A percentile compares a stretch with the other conserved stretches of the same genome.
These are phyloP conservation scores for Lecanoromycetidae sp. DNA, from an alignment of 2,329 filamentous ascomycete species.

Conservation along the genomic window DNA sequence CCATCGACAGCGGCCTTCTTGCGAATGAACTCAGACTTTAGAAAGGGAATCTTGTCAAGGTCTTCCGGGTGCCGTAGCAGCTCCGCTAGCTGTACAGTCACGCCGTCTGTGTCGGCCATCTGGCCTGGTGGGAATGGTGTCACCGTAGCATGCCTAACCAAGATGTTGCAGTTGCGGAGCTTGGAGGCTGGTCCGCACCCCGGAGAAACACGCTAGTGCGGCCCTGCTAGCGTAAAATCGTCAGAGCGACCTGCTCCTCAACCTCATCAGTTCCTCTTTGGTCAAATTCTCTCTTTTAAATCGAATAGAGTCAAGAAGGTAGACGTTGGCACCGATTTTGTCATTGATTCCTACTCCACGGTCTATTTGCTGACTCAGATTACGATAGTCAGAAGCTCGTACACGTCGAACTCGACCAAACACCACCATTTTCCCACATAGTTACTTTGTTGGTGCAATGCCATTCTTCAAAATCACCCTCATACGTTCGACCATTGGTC, in stretches of 20 bases:
- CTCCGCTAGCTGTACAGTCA: conserved; percentile 72
- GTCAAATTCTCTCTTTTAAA: too few species aligned
- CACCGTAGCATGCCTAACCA: background rate
- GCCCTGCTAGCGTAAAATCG: background rate
- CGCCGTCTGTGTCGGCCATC: conserved; percentile 52
- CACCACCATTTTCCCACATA: background rate
- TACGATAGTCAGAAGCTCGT: background rate
- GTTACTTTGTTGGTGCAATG: conserved; percentile 35
- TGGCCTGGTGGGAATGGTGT: conserved; percentile 19
- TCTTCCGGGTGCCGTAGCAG: conserved; percentile 91
- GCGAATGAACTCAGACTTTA: conserved; percentile 85
- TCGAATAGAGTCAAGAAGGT: too few species aligned
- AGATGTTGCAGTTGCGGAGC: too few species aligned
- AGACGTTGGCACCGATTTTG: too few species aligned
- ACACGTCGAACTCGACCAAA: background rate
- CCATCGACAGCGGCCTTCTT: conserved; percentile 88
- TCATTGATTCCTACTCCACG: too few species aligned
- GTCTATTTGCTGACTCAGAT: background rate
- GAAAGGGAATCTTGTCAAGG: conserved; percentile 81
- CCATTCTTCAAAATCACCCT: conserved; percentile 85
- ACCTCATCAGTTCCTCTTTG: too few species aligned
- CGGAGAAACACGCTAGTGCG: background rate
- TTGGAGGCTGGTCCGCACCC: background rate
- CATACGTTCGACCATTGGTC: conserved; percentile 76
- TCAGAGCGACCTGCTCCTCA: background rate